phyloP scores from a whole-genome alignment of 2,329 filamentous ascomycete species.

The Phaeosphaeriaceae sp. region DNA sequence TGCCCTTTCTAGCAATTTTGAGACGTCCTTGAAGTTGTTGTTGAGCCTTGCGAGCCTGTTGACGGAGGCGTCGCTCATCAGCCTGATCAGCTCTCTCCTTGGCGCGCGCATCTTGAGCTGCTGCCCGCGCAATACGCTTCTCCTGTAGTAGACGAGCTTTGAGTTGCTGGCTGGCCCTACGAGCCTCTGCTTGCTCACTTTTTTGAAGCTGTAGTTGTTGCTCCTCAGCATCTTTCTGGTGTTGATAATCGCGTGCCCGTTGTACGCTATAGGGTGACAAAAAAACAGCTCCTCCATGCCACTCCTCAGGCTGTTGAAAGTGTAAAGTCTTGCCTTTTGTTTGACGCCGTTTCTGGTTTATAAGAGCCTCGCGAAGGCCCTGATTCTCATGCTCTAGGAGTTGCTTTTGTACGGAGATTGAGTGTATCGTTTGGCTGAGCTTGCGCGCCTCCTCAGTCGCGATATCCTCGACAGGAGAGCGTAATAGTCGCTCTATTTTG shows the following conservation, averaged over 20 bases:
- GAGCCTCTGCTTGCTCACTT: background rate
- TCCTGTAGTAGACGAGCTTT: background rate
- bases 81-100: background rate
- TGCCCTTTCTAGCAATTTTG: no score
- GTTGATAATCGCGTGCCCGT: background rate
- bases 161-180: no score
- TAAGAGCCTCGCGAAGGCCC: background rate
- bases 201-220: background rate
- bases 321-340: background rate
- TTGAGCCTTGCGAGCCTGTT: no score
- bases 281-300: background rate
- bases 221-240: background rate
- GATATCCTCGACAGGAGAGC: background rate
- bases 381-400: background rate
- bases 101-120: no score
- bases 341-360: background rate
- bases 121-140: no score
- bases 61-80: no score
- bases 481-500: background rate
- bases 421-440: background rate
- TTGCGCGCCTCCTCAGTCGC: background rate
- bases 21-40: no score
- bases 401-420: background rate
- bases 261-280: background rate
- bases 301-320: background rate